Evolutionary conservation across 108 stramenopile genomes (phyloP).

Genomic region (Cyclotella choctawhatcheeana): DNA sequence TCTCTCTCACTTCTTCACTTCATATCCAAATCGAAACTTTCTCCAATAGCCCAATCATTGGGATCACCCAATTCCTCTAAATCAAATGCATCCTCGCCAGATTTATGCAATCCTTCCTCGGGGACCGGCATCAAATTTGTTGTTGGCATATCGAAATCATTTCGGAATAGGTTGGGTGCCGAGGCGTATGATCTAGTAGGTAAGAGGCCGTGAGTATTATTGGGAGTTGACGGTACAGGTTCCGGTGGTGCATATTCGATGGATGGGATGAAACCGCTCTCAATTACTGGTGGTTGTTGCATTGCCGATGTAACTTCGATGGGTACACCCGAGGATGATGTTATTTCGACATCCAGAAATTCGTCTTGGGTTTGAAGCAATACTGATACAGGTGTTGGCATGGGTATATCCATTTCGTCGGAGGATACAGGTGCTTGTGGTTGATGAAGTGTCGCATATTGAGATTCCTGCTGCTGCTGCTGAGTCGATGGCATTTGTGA

Average conservation of each 20-base stretch:
- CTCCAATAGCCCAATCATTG: slow-evolving; percentile 51
- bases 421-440: slow-evolving; percentile 3
- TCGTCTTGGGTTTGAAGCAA: slow-evolving; percentile 50
- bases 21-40: slow-evolving; percentile 30
- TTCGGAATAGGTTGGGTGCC: slow-evolving; percentile 26
- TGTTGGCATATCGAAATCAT: slow-evolving; percentile 15
- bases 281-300: slow-evolving; percentile 12
- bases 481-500: no score
- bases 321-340: not conserved
- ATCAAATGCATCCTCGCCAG: slow-evolving; percentile 17
- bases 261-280: slow-evolving; percentile 6
- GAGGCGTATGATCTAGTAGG: slow-evolving; percentile 26
- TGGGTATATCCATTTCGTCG: slow-evolving; percentile 56
- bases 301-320: slow-evolving; percentile 7
- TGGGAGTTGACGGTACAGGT: slow-evolving; percentile 9
- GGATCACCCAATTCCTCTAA: slow-evolving; percentile 37
- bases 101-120: slow-evolving; percentile 15
- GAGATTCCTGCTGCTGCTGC: not conserved
- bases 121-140: slow-evolving; percentile 34
- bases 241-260: not conserved
- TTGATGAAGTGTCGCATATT: no score
- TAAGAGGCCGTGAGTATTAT: not conserved
- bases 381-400: slow-evolving; percentile 55
- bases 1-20: no score
- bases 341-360: slow-evolving; percentile 30